Conservation (phyloP, 768 basidiomycete species). For the Rhizopogon vesiculosus region DNA sequence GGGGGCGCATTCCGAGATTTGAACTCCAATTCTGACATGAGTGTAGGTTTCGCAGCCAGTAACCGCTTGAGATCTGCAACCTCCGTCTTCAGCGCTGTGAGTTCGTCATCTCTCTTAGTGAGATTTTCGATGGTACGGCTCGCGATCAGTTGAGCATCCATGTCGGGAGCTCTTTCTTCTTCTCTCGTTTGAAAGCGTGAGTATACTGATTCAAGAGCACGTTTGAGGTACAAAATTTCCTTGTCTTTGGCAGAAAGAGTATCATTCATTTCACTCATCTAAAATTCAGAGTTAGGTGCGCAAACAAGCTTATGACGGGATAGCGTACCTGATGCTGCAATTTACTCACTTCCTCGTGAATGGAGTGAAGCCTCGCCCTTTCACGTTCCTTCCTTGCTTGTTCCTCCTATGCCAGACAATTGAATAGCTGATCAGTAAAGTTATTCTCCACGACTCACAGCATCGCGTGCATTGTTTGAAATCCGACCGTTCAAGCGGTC, state of each 20-base stretch:
- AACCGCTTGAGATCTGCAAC: constrained; percentile 47
- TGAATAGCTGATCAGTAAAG: not conserved
- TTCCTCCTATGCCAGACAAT: constrained; percentile 49
- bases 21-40: constrained; percentile 64
- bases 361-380: constrained; percentile 60
- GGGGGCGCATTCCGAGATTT: constrained; percentile 64
- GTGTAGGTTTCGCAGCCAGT: constrained; percentile 43
- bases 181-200: constrained; percentile 63
- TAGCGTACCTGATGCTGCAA: constrained; percentile 60
- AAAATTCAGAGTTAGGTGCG: not conserved
- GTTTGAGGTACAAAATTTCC: constrained; percentile 72
- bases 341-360: constrained; percentile 71
- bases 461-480: constrained; percentile 52
- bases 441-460: constrained; percentile 36
- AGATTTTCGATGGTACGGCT: constrained; percentile 66
- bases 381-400: constrained; percentile 74
- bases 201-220: constrained; percentile 85
- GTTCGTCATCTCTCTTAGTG: constrained; percentile 64
- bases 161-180: constrained; percentile 39
- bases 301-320: not conserved
- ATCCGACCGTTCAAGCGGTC: constrained; percentile 57
- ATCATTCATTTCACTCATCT: constrained; percentile 55
- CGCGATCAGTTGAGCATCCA: constrained; percentile 68
- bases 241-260: constrained; percentile 55
- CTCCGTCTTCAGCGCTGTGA: constrained; percentile 45